These are phyloP conservation scores for Fusarium chaquense DNA, from an alignment of 2,329 filamentous ascomycete genomes.

Conservation along the genomic window DNA sequence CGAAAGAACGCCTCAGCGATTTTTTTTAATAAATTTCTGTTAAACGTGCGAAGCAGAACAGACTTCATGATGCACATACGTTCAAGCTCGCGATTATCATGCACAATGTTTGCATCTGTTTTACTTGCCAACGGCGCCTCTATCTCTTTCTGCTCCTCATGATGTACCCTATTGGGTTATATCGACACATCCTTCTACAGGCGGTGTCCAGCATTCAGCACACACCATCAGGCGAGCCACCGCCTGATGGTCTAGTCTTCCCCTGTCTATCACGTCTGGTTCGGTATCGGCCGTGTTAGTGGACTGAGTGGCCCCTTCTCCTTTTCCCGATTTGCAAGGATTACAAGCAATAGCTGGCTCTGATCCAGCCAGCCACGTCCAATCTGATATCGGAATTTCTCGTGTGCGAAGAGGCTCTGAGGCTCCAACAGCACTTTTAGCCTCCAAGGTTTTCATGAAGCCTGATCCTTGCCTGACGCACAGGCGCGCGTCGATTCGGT, in stretches of 20 bases:
- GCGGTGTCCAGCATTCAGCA: constrained; percentile 13
- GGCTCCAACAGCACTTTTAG: constrained; percentile 5
- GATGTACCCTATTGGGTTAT: constrained; percentile 4
- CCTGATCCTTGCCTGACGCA: constrained; percentile 34
- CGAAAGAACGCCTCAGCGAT: neutral
- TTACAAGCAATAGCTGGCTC: constrained; percentile 17
- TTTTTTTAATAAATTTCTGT: neutral
- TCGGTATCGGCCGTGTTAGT: constrained; percentile 43
- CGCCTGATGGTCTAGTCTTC: constrained; percentile 34
- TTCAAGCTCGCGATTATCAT: constrained; percentile 13
- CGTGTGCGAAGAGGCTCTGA: constrained; percentile 7
- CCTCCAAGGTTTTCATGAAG: neutral
- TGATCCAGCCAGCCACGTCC: constrained; percentile 28
- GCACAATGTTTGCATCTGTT: constrained; percentile 3
- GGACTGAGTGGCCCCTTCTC: constrained; percentile 30
- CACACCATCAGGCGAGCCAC: constrained; percentile 31
- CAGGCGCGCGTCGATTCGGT: constrained; percentile 27
- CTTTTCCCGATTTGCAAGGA: constrained; percentile 33
- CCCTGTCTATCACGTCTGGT: constrained; percentile 38
- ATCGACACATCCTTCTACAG: constrained; percentile 28
- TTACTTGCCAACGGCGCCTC: neutral
- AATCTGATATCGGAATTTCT: constrained; percentile 24
- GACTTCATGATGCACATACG: neutral
- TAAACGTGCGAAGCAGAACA: no score
- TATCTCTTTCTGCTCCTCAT: neutral